Evolutionary conservation across 2,329 filamentous ascomycete species (phyloP).

Genomic region (Fusarium papillatum): DNA sequence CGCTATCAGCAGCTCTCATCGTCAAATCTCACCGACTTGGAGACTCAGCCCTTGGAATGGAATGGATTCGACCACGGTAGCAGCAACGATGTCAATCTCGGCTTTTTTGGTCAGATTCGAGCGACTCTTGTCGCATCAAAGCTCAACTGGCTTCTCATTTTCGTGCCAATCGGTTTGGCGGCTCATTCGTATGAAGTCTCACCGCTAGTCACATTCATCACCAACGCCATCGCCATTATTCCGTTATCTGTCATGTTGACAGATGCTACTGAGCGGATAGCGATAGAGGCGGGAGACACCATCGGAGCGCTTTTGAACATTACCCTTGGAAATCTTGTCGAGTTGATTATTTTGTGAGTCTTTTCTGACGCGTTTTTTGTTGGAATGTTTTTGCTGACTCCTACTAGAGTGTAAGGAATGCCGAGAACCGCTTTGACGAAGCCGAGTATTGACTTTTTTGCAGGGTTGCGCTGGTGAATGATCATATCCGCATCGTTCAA

Average conservation of each 20-base stretch:
- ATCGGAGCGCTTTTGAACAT: constrained; percentile 72
- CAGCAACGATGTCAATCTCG: constrained; percentile 17
- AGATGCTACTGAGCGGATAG: constrained; percentile 71
- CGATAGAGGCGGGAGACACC: constrained; percentile 68
- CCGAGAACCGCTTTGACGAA: neutral
- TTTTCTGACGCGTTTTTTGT: neutral
- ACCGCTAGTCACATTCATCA: constrained; percentile 63
- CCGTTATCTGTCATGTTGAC: constrained; percentile 70
- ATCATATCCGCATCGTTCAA: constrained; percentile 82
- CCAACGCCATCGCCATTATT: constrained; percentile 73
- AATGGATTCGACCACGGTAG: constrained; percentile 25
- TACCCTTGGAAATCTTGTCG: constrained; percentile 73
- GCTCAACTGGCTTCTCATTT: constrained; percentile 76
- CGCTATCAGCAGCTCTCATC: constrained; percentile 37
- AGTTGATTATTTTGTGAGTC: constrained; percentile 70
- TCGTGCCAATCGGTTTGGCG: constrained; percentile 78
- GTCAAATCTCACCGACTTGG: constrained; percentile 37
- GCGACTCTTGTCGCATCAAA: constrained; percentile 55
- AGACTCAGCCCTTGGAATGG: constrained; percentile 36
- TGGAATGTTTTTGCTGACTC: constrained; percentile 43
- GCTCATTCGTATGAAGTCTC: constrained; percentile 56
- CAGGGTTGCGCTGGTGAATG: constrained; percentile 64
- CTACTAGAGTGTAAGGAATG: constrained; percentile 49
- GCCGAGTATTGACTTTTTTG: constrained; percentile 25
- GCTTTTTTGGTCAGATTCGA: constrained; percentile 40